These are phyloP conservation scores for Pisolithus orientalis DNA, from an alignment of 768 basidiomycete species.

Conservation along the genomic window DNA sequence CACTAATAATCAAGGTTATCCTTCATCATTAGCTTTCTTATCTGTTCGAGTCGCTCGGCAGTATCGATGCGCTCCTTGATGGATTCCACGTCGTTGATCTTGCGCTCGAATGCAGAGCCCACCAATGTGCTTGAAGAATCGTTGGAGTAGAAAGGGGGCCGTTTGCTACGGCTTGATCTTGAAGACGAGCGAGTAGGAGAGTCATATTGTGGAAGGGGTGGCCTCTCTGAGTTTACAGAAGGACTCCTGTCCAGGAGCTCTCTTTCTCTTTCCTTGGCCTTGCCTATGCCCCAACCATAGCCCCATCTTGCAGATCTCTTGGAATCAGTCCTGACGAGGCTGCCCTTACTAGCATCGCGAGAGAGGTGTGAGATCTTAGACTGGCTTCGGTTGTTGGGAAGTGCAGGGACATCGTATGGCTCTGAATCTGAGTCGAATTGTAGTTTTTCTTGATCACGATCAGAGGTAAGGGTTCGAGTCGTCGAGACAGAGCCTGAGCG, in stretches of 20 bases:
- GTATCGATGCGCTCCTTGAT: constrained; percentile 53
- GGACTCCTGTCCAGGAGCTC: constrained; percentile 28
- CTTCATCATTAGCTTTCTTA: constrained; percentile 62
- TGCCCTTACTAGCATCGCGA: constrained; percentile 29
- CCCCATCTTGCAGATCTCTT: constrained; percentile 57
- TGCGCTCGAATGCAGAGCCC: constrained; percentile 67
- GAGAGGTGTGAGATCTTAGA: constrained; percentile 39
- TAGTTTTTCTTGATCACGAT: constrained; percentile 35
- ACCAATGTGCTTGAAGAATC: constrained; percentile 70
- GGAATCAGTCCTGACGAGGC: constrained; percentile 49
- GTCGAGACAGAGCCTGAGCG: constrained; percentile 41
- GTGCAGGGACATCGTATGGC: constrained; percentile 38
- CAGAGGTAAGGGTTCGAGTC: constrained; percentile 33
- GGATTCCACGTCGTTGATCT: constrained; percentile 57
- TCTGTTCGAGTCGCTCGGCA: constrained; percentile 47
- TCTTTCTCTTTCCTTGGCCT: constrained; percentile 40
- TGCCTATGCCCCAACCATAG: constrained; percentile 68
- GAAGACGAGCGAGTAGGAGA: constrained; percentile 33
- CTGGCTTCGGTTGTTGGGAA: constrained; percentile 31
- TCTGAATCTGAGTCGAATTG: constrained; percentile 60
- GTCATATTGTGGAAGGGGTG: constrained; percentile 25
- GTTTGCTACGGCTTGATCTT: constrained; percentile 33
- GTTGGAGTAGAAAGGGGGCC: constrained; percentile 41
- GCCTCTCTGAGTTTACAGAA: constrained; percentile 33
- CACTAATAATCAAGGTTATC: constrained; percentile 73